Conservation (phyloP, 1,284 basidiomycete species). For the Naganishia cerealis region DNA sequence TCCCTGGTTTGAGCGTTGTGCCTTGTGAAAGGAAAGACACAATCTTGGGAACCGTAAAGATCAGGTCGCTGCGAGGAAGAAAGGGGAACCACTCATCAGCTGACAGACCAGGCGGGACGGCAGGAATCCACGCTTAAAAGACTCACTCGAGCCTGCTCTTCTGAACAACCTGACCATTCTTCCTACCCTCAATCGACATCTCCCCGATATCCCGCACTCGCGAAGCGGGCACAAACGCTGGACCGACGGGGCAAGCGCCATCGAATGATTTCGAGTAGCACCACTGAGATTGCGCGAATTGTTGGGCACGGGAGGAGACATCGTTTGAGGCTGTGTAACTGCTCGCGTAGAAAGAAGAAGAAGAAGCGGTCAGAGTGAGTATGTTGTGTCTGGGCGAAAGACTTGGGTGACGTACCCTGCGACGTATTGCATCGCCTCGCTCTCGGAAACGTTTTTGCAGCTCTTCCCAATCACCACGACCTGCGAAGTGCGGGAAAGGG, state of each 20-base stretch:
- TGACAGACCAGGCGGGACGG: not conserved
- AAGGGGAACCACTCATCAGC: not conserved
- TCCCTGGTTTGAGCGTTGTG: constrained; percentile 78
- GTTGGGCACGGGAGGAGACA: constrained; percentile 47
- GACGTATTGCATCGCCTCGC: constrained; percentile 75
- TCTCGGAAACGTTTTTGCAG: constrained; percentile 72
- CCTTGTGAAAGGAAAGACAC: constrained; percentile 75
- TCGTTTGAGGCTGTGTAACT: constrained; percentile 55
- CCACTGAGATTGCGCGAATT: constrained; percentile 52
- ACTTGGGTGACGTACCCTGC: constrained; percentile 59
- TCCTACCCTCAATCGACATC: constrained; percentile 44
- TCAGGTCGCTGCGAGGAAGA: constrained; percentile 47
- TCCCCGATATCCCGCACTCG: constrained; percentile 39
- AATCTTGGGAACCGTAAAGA: constrained; percentile 54
- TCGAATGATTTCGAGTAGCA: constrained; percentile 54
- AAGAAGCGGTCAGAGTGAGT: not conserved
- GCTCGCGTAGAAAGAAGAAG: not conserved
- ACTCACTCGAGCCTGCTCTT: constrained; percentile 49
- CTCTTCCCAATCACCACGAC: constrained; percentile 78
- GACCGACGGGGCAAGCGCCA: constrained; percentile 54
- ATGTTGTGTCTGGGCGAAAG: not conserved
- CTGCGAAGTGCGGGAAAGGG: not conserved
- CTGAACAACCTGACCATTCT: constrained; percentile 51
- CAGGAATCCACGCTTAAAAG: not conserved
- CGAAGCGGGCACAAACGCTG: constrained; percentile 46